A percentile compares a stretch with the other conserved stretches of the same genome.
These are phyloP conservation scores for Amauroascus verrucosus DNA, from an alignment of 2,329 filamentous ascomycete species.

Conservation along the genomic window DNA sequence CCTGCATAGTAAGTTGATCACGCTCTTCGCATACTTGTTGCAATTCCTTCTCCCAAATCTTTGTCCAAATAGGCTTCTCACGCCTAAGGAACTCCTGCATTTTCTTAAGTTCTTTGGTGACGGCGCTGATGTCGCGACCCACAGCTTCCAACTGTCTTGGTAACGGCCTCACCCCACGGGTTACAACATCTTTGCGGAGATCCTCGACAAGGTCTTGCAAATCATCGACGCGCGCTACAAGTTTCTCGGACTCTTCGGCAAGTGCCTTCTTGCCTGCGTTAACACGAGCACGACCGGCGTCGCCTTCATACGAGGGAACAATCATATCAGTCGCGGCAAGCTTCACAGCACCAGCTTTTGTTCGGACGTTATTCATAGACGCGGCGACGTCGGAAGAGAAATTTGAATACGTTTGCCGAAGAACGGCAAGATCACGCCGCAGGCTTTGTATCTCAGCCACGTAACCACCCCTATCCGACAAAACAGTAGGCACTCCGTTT, in stretches of 20 bases:
- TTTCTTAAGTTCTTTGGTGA: slow-evolving; percentile 80
- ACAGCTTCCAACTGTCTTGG: slow-evolving; percentile 83
- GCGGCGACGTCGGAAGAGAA: slow-evolving; percentile 81
- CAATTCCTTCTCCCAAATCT: slow-evolving; percentile 97
- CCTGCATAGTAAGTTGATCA: slow-evolving; percentile 89
- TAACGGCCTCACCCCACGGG: slow-evolving; percentile 79
- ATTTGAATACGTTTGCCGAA: slow-evolving; percentile 84
- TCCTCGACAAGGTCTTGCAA: slow-evolving; percentile 96
- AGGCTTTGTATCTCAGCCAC: slow-evolving; percentile 70
- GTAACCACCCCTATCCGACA: slow-evolving; percentile 46
- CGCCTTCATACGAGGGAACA: slow-evolving; percentile 61
- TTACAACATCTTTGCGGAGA: slow-evolving; percentile 90
- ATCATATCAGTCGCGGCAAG: slow-evolving; percentile 58
- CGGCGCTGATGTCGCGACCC: slow-evolving; percentile 71
- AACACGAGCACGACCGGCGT: slow-evolving; percentile 76
- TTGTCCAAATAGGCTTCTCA: slow-evolving; percentile 92
- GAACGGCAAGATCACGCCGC: slow-evolving; percentile 76
- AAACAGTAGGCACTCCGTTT: neutral
- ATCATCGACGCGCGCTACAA: slow-evolving; percentile 88
- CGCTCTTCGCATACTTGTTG: slow-evolving; percentile 93
- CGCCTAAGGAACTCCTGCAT: slow-evolving; percentile 84
- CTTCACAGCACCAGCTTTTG: slow-evolving; percentile 74
- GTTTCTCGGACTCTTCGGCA: slow-evolving; percentile 73
- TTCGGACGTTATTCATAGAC: slow-evolving; percentile 73
- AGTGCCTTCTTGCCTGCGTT: slow-evolving; percentile 77